These are phyloP conservation scores for Yamadazyma aaseri DNA, from an alignment of 1,139 yeast species.

Conservation along the genomic window DNA sequence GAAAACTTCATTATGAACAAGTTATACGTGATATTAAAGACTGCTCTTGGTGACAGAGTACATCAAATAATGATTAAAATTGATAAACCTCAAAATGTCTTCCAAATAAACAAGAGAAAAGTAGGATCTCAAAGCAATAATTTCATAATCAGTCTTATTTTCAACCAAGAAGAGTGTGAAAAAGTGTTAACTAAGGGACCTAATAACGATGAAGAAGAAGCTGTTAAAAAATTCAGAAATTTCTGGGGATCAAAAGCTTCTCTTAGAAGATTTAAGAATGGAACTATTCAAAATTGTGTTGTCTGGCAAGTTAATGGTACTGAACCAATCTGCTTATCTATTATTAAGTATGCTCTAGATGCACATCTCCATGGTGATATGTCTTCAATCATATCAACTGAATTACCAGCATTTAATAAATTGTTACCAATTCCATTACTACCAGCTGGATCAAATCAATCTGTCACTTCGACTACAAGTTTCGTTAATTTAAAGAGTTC, in stretches of 20 bases:
- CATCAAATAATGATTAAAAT: conserved; percentile 41
- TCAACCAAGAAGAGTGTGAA: conserved; percentile 76
- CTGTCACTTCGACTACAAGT: conserved; percentile 48
- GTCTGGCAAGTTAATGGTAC: conserved; percentile 69
- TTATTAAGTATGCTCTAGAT: conserved; percentile 61
- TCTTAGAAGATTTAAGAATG: conserved; percentile 87
- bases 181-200: conserved; percentile 88
- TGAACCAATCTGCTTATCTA: conserved; percentile 66
- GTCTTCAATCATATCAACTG: conserved; percentile 40
- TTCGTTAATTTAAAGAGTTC: conserved; percentile 60
- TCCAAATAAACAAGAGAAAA: conserved; percentile 58
- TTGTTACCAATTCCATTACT: conserved; percentile 60
- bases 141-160: conserved; percentile 59
- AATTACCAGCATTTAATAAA: conserved; percentile 44
- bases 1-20: conserved; percentile 65
- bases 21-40: conserved; percentile 54
- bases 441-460: conserved; percentile 54
- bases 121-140: conserved; percentile 37
- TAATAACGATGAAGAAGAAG: conserved; percentile 56
- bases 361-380: conserved; percentile 57
- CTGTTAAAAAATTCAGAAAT: conserved; percentile 61
- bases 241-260: conserved; percentile 92
- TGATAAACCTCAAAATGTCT: conserved; percentile 28
- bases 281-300: conserved; percentile 84
- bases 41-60: conserved; percentile 70